Evolutionary conservation across 2,329 filamentous ascomycete species (phyloP).

Genomic region (Didymella segeticola): DNA sequence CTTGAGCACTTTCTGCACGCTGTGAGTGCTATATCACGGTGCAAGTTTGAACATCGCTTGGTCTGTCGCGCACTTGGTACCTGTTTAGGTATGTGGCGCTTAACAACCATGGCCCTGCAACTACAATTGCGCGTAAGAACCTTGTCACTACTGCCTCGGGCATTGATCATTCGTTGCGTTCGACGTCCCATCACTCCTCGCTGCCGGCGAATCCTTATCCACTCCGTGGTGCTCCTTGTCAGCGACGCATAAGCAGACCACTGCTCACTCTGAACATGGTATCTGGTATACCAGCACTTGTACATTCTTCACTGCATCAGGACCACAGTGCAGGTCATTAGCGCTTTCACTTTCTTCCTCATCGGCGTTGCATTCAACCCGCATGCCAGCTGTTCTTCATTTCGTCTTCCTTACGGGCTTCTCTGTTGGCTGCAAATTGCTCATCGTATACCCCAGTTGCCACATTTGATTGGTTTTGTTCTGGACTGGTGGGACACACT

Average conservation of each 20-base stretch:
- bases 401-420: slow-evolving; percentile 16
- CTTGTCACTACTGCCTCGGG: neutral
- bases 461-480: slow-evolving; percentile 15
- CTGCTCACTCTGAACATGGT: slow-evolving; percentile 6
- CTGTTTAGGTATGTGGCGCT: neutral
- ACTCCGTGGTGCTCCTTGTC: neutral
- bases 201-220: neutral
- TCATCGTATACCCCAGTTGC: slow-evolving; percentile 31
- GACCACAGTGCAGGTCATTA: slow-evolving; percentile 12
- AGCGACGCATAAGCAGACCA: neutral
- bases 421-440: slow-evolving; percentile 28
- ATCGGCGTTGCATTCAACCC: slow-evolving; percentile 8
- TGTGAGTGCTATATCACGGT: slow-evolving; percentile 1
- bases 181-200: neutral
- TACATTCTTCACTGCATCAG: slow-evolving; percentile 16
- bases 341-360: neutral
- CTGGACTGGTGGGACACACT: slow-evolving; percentile 1
- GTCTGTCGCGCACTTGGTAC: neutral
- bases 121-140: neutral
- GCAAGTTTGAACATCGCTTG: neutral
- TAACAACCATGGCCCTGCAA: neutral
- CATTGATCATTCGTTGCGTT: neutral
- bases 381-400: slow-evolving; percentile 13
- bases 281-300: slow-evolving; percentile 20
- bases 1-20: neutral